Base-by-base conservation (phyloP, 208 protist species). In the Tritrichomonas foetus region DNA sequence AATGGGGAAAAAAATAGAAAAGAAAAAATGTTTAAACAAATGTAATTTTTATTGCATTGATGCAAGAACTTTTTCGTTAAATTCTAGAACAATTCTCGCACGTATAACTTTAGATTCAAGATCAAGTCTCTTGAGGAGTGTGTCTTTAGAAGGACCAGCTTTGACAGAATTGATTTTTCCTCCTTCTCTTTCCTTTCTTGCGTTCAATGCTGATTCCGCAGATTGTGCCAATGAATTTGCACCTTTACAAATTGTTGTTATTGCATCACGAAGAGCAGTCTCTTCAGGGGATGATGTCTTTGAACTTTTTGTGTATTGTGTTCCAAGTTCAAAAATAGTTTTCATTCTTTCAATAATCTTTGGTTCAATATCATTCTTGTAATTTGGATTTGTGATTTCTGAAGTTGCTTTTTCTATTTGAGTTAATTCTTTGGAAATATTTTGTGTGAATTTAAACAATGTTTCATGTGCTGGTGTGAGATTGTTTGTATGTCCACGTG, bases 31-130 rank as follows among this genome's bases (percentile, higher is more conserved):
- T n/a, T 72, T 8, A 72, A 75, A 75, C 41, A 75, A 75, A 75
- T 47, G 44, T 82, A 82, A 82, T 50, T 9, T 41, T 82, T 82
- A 82, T 16, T 82, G 33, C 74, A 82, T 50, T 9, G 74, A 20
- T 50, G 33, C 41, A 41, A 89, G 78, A 20, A 57, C 20, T n/a
- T 89, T 89, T 50, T 89, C 78, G 3, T 20, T n/a, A 9, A 27
- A 33, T 89, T 89, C 78, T 20, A 89, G 30, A 27, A 89, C 39
- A 9, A 89, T 89, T 89, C 78, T 89, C 8, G 78, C 78, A 41
- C 57, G 53, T 13, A 89, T 89, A 50, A 89, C 78, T 57, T 47
- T 89, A 33, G 78, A 89, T 57, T 89, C 78, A 1, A 89, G 30
- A 20, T 89, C 47, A 2, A 89, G 30, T 39, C 78, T 53, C 78